Conservation (phyloP, 2,329 filamentous ascomycete species). For the Graphium sp. region DNA sequence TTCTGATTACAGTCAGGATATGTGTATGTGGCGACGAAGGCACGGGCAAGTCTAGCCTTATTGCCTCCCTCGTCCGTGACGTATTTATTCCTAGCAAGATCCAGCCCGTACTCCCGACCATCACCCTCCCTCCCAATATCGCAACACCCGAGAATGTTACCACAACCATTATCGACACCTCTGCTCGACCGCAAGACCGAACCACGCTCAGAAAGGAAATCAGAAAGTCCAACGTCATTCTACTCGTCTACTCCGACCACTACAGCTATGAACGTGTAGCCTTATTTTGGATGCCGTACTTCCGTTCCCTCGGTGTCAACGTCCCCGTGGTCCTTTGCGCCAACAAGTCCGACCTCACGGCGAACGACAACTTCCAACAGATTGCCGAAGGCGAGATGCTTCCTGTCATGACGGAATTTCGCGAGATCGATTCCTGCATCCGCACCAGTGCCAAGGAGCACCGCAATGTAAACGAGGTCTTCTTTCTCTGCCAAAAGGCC, state of each 20-base stretch:
- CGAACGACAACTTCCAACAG: constrained; percentile 60
- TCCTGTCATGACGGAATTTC: constrained; percentile 95
- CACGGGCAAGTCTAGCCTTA: constrained; percentile 85
- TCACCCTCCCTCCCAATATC: constrained; percentile 84
- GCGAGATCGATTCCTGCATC: constrained; percentile 97
- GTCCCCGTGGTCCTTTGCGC: constrained; percentile 92
- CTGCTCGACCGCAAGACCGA: constrained; percentile 83
- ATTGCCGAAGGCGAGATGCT: constrained; percentile 95
- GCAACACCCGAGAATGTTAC: constrained; percentile 93
- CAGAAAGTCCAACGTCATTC: constrained; percentile 89
- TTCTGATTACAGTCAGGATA: constrained; percentile 51
- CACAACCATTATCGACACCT: constrained; percentile 95
- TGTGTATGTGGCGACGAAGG: constrained; percentile 95
- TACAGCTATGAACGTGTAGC: constrained; percentile 98
- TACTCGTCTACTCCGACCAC: constrained; percentile 93
- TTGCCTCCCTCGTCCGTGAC: constrained; percentile 91
- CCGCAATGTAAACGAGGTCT: constrained; percentile 87
- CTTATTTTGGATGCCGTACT: constrained; percentile 97
- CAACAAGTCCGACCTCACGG: constrained; percentile 86
- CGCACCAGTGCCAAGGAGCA: constrained; percentile 83
- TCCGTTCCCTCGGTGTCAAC: constrained; percentile 94
- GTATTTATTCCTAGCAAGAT: constrained; percentile 94
- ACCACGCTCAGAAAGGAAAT: constrained; percentile 85
- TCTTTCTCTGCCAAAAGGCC: constrained; percentile 95
- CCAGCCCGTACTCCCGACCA: constrained; percentile 81